These are phyloP conservation scores for Cercospora sp. DNA, from an alignment of 2,329 filamentous ascomycete genomes.

Conservation along the genomic window DNA sequence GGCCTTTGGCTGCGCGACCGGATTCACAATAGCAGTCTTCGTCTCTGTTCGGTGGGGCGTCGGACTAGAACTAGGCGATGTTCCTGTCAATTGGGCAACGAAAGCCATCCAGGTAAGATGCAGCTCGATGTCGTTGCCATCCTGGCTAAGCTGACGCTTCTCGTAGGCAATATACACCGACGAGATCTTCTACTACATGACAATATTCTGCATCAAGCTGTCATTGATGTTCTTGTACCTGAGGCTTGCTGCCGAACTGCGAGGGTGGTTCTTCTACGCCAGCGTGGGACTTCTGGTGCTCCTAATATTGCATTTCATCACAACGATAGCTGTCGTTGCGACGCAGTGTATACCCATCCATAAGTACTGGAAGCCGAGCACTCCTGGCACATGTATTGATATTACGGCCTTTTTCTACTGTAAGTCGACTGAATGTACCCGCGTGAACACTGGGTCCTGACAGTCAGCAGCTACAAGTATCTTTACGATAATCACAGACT, in stretches of 20 bases:
- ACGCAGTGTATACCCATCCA: slow-evolving; percentile 42
- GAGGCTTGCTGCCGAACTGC: slow-evolving; percentile 36
- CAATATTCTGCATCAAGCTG: slow-evolving; percentile 45
- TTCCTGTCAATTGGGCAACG: slow-evolving; percentile 23
- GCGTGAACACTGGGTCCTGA: not conserved
- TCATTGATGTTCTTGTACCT: slow-evolving; percentile 44
- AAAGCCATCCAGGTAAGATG: slow-evolving; percentile 25
- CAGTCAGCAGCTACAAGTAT: slow-evolving; percentile 28
- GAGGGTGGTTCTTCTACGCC: slow-evolving; percentile 26
- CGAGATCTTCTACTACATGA: slow-evolving; percentile 43
- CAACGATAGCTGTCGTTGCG: slow-evolving; percentile 39
- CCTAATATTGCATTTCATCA: slow-evolving; percentile 39
- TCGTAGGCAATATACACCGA: slow-evolving; percentile 30
- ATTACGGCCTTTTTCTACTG: slow-evolving; percentile 39
- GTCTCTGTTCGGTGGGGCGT: slow-evolving; percentile 29
- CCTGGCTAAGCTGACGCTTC: not conserved
- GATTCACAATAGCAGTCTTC: slow-evolving; percentile 24
- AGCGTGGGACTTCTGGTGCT: slow-evolving; percentile 39
- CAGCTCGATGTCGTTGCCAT: not conserved
- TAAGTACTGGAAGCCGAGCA: slow-evolving; percentile 36
- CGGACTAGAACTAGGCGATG: slow-evolving; percentile 20
- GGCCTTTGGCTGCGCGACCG: slow-evolving; percentile 25
- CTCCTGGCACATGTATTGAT: slow-evolving; percentile 39
- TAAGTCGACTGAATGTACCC: slow-evolving; percentile 2
- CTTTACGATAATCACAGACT: slow-evolving; percentile 43